Evolutionary conservation across 2,329 filamentous ascomycete species (phyloP), one percentile per base, ranked within the genome.

Genomic region (Atkinsonella hypoxylon): DNA sequence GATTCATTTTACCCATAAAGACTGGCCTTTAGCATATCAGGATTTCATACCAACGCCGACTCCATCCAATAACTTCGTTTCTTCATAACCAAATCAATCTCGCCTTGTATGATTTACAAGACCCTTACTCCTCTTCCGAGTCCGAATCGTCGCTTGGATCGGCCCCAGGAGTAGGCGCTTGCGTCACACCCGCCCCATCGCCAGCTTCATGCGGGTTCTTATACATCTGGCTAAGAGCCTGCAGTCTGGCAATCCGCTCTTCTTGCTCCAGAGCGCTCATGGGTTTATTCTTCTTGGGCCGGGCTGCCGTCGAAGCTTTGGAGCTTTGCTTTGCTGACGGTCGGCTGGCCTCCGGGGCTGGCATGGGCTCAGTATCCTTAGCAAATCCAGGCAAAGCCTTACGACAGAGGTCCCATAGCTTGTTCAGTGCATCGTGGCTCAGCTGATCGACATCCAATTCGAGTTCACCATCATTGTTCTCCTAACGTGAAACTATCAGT

Each of bases 201-300:
- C 55, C 55, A 9, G 61, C 57, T 41, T 68, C 67, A 34, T 65
- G 59, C 30, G 64, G 66, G 5, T 61, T 59, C 52, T 62, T 65
- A 54, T 70, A 71, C 51, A 70, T 59, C 41, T 69, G 69, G 39
- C 78, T 67, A 54, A 80, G 73, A 53, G 74, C 73, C 57, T 77
- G 74, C 45, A 87, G 71, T 59, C 78, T 71, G 30, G 75, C 72
- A 57, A 87, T 85, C 51, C 77, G 79, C 26, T 76, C 74, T 58
- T 85, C 81, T 63, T 87, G 83, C 64, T 87, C 82, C 20, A 71
- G 70, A 55, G 83, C 83, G 62, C 78, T 82, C 83, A 87, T 87
- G 1, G 83, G 83, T 71, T 87, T 87, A 65, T 87, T 85, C 72
- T 85, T 85, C 70, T 82, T 82, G 48, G 77, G 78, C 64, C 81